These are phyloP conservation scores for Porodaedalea pini DNA, from an alignment of 1,284 basidiomycete genomes.

Conservation along the genomic window DNA sequence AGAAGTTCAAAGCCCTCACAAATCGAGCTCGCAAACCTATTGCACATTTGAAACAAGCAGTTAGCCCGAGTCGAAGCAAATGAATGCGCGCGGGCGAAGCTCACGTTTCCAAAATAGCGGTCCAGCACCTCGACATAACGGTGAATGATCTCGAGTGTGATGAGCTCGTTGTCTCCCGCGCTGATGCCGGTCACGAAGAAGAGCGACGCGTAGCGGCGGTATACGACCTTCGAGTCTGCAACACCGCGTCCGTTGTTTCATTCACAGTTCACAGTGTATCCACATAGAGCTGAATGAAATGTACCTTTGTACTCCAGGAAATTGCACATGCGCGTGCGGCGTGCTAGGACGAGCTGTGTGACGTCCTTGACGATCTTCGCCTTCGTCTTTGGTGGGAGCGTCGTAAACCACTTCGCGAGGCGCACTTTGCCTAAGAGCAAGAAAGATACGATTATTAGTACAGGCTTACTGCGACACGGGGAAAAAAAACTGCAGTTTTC, in stretches of 20 bases:
- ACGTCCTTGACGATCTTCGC: constrained; percentile 99
- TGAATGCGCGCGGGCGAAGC: constrained; percentile 30
- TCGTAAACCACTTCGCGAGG: constrained; percentile 98
- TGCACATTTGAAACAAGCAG: constrained; percentile 10
- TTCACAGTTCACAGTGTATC: not conserved
- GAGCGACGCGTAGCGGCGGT: constrained; percentile 94
- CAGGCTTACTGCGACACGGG: not conserved
- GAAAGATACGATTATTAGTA: constrained; percentile 11
- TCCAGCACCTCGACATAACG: constrained; percentile 99
- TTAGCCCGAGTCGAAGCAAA: not conserved
- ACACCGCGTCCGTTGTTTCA: not conserved
- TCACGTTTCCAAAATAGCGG: constrained; percentile 96
- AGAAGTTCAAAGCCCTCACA: constrained; percentile 48
- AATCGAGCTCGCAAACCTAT: constrained; percentile 93
- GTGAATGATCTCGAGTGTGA: constrained; percentile 50
- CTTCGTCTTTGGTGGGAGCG: constrained; percentile 91
- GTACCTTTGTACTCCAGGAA: constrained; percentile 98
- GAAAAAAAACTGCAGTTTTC: constrained; percentile 23
- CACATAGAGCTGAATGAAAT: not conserved
- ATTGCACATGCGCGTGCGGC: constrained; percentile 98
- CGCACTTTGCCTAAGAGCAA: constrained; percentile 82
- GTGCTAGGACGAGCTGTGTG: constrained; percentile 94
- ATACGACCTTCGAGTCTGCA: constrained; percentile 91
- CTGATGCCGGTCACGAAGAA: constrained; percentile 97
- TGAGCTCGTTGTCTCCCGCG: constrained; percentile 75